Evolutionary conservation across 306 rosid genomes (phyloP).

Genomic region (Prosopis cineraria): DNA sequence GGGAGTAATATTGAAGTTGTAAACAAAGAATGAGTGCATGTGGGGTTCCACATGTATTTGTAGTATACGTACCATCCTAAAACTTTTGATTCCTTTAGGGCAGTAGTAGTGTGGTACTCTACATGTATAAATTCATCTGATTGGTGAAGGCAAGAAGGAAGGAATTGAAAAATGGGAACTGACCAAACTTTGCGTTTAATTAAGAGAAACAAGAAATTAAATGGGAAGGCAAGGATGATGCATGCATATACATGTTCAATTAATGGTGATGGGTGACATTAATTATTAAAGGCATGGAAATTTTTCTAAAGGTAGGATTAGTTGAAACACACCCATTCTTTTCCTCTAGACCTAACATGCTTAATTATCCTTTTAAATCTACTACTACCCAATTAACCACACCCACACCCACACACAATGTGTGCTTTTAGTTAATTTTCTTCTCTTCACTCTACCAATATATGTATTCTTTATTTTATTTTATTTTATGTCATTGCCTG

Average conservation of each 20-base stretch:
- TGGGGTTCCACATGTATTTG: too few relatives aligned
- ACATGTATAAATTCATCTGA: not conserved
- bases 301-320: not conserved
- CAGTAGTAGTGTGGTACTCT: not conserved
- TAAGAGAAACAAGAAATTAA: constrained; percentile 14
- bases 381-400: not conserved
- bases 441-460: not conserved
- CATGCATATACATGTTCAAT: constrained; percentile 29
- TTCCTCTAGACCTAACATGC: constrained; percentile 22
- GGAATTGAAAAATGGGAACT: not conserved
- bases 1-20: too few relatives aligned
- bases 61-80: too few relatives aligned
- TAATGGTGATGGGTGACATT: constrained; percentile 21
- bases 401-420: not conserved
- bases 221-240: constrained; percentile 21
- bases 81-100: not conserved
- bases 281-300: constrained; percentile 19
- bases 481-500: too few relatives aligned
- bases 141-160: not conserved
- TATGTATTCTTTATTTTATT: too few relatives aligned
- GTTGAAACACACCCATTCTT: not conserved
- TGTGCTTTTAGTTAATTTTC: not conserved
- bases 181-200: constrained; percentile 35
- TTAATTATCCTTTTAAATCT: constrained; percentile 2
- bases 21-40: not conserved